Percentiles rank a stretch among this genome's conserved stretches.
Conservation (phyloP, 2,329 filamentous ascomycete genomes). For the Huntiella abstrusa region DNA sequence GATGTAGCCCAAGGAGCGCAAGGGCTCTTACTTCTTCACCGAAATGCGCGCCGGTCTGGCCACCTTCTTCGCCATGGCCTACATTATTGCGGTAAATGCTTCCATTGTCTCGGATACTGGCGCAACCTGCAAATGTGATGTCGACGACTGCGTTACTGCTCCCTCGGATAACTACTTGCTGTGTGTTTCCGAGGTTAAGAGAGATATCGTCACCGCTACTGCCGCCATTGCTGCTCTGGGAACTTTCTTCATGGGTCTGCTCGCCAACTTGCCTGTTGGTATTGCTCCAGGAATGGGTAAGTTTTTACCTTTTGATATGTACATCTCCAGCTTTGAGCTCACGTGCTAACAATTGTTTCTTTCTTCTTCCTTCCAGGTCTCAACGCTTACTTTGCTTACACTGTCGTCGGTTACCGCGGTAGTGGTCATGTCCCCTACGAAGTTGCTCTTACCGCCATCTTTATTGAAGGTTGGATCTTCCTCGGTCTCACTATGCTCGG, state of each 20-base stretch:
- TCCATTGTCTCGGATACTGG: slow-evolving; percentile 42
- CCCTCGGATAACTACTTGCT: slow-evolving; percentile 32
- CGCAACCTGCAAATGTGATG: slow-evolving; percentile 53
- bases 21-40: slow-evolving; percentile 61
- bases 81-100: slow-evolving; percentile 35
- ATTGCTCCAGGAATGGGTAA: slow-evolving; percentile 24
- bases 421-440: slow-evolving; percentile 53
- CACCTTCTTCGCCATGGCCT: slow-evolving; percentile 51
- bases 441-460: slow-evolving; percentile 67
- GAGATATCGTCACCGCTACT: slow-evolving; percentile 68
- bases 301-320: slow-evolving; percentile 3
- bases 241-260: slow-evolving; percentile 67
- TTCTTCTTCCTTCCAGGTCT: slow-evolving; percentile 25
- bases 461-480: slow-evolving; percentile 77
- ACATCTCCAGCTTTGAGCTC: not conserved
- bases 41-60: slow-evolving; percentile 69
- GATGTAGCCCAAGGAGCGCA: slow-evolving; percentile 44
- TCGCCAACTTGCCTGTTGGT: slow-evolving; percentile 48
- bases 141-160: slow-evolving; percentile 8
- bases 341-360: slow-evolving; percentile 6
- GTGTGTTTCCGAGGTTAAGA: slow-evolving; percentile 46
- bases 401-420: slow-evolving; percentile 55
- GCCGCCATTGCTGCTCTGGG: slow-evolving; percentile 64
- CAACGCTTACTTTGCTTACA: slow-evolving; percentile 75
- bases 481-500: slow-evolving; percentile 61